Base-by-base conservation (phyloP, 192 early-diverging fungal species). In the Coemansia sp. region DNA sequence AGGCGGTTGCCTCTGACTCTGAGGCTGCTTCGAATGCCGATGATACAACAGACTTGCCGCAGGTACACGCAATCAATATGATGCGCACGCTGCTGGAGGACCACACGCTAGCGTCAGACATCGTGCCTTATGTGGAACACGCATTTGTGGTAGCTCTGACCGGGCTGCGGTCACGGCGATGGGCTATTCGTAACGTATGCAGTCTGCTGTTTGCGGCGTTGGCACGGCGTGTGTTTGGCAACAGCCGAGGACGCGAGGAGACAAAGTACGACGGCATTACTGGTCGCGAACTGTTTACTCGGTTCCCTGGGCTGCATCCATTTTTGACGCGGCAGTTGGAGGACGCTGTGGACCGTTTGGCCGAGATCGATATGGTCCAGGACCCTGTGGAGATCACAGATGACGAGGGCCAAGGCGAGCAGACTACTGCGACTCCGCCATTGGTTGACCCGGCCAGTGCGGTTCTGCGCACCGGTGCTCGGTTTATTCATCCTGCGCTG, bases 31-130 rank as follows among this genome's bases (percentile, higher is more conserved):
- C n/a, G n/a, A 20, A 48, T 19, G 42, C 19, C 59, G 82, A 94
- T 52, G 83, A 89, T 40, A 85, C 84, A 1, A 82, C 89, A 15
- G 93, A 96, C 72, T 72, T 94, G 49, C 92, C 92, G 4, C 94
- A 96, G 71, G 94, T 98, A 2, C 96, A 98, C 69, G 91, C 93
- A 9, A 91, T 90, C 72, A 98, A 96, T 62, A 90, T 96, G 59
- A 71, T 96, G 59, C 85, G 93, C 40, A 84, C 83, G 2, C 82
- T 98, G 44, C 86, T 98, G 44, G 87, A 87, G 76, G 93, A 96
- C 75, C 85, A 90, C n/a, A 82, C 87, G 53, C 68, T 98, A 14
- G 88, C 87, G 6, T 76, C 84, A 3, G 87, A 88, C 26, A 86
- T 93, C 47, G 71, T 94, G 47, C 82, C 89, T 11, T 91, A 90